A percentile compares a stretch with the other conserved stretches of the same genome.
Evolutionary conservation across 2,329 filamentous ascomycete genomes (phyloP).

Genomic region (Coniochaeta sp.): DNA sequence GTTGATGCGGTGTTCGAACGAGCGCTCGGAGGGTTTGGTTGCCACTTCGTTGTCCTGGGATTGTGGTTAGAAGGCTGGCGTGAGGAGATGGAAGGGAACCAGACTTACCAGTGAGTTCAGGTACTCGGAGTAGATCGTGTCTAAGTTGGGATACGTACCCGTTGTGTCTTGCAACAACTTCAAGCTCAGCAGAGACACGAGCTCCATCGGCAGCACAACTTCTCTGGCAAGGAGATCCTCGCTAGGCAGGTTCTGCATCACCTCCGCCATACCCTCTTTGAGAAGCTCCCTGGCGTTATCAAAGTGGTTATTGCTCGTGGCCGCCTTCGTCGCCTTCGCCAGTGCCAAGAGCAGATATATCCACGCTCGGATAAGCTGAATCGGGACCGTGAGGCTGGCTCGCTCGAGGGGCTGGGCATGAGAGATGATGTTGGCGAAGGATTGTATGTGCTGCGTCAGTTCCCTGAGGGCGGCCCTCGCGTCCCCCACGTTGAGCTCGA

Average conservation of each 20-base stretch:
- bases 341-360: conserved; percentile 32
- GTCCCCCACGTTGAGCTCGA: background rate
- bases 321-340: conserved; percentile 14
- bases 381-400: conserved; percentile 24
- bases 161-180: conserved; percentile 31
- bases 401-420: conserved; percentile 19
- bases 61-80: too few species aligned
- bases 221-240: conserved; percentile 26
- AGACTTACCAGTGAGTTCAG: conserved; percentile 30
- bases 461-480: conserved; percentile 9
- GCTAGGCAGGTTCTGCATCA: conserved; percentile 25
- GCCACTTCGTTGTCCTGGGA: conserved; percentile 32
- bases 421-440: conserved; percentile 24
- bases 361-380: conserved; percentile 32
- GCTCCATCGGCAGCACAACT: conserved; percentile 33
- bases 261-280: conserved; percentile 26
- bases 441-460: conserved; percentile 26
- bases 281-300: conserved; percentile 22
- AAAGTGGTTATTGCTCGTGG: background rate
- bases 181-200: conserved; percentile 31
- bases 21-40: conserved; percentile 30
- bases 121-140: conserved; percentile 34
- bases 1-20: conserved; percentile 32
- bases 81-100: background rate
- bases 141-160: conserved; percentile 28